Conservation (phyloP, 495 filamentous ascomycete genomes). For the Bacidia rubella region DNA sequence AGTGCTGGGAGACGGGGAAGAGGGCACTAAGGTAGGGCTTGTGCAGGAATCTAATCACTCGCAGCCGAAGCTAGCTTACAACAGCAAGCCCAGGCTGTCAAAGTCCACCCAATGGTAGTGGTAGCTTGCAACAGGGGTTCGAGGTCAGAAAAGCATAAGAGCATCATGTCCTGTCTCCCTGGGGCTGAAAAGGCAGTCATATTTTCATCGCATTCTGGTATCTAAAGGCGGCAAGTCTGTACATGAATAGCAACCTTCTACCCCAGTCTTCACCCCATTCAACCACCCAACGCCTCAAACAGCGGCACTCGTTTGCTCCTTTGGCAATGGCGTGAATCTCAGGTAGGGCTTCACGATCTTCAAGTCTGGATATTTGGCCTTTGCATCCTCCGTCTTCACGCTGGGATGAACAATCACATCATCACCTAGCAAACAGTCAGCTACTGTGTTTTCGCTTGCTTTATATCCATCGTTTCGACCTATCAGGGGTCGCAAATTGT, state of each 20-base stretch:
- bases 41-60: background rate
- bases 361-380: conserved; percentile 82
- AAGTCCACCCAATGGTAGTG: background rate
- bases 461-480: too few relatives aligned
- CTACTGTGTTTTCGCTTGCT: background rate
- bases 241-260: background rate
- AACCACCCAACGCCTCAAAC: conserved; percentile 6
- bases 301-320: conserved; percentile 32
- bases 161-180: too few relatives aligned
- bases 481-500: background rate
- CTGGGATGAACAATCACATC: conserved; percentile 92
- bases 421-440: conserved; percentile 36
- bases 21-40: background rate
- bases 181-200: too few relatives aligned
- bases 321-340: conserved; percentile 53
- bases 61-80: background rate
- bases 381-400: conserved; percentile 75
- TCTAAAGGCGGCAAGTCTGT: background rate
- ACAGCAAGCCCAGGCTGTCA: background rate
- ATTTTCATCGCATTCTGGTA: background rate
- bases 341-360: conserved; percentile 91
- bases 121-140: background rate
- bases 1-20: background rate
- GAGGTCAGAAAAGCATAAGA: too few relatives aligned
- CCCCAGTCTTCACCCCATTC: too few relatives aligned